Base-by-base conservation (phyloP, 805 yeast genomes). In the Candida quercuum region DNA sequence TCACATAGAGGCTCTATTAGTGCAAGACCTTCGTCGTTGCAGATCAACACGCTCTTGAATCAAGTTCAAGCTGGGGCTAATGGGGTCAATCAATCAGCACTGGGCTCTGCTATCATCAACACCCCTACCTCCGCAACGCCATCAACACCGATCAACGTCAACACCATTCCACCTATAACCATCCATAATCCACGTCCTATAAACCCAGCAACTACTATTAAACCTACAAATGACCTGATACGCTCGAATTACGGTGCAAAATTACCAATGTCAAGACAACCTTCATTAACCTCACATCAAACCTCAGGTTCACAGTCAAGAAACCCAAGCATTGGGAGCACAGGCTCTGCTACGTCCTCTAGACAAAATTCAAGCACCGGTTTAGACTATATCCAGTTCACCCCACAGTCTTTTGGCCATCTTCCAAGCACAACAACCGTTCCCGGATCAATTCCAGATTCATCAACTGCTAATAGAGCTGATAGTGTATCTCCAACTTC, bases 1-100 rank as follows among this genome's bases (percentile, higher is more conserved):
- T 54, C 64, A 1, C 77, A 76, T 46, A 57, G 82, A 39, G 77
- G 78, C n/a, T 75, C 81, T 2, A 74, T 76, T 36, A 69, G 76
- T 32, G 71, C 76, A 1, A 62, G 72, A 43, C 76, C 80, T 1
- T 67, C 76, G 5, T 61, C 66, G 13, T 59, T 64, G 5, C 57
- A 59, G 14, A 46, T 61, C 28, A 43, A 38, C 32, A 47, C 50
- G 18, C 37, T 38, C 42, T 21, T 22, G 13, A 32, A 27, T 24
- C 48, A 34, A 37, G 33, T 30, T 22, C 54, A n/a, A 47, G 52
- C 14, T 5, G n/a, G 13, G 5, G 24, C n/a, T 47, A 35, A 33
- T 39, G 22, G 28, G 33, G 28, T 11, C 19, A 22, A 3, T 7
- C 15, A 2, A 16, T 10, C 15, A 6, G 18, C 29, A n/a, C 10